Conservation (phyloP, 2,329 filamentous ascomycete species). For the Pseudogymnoascus sp. region DNA sequence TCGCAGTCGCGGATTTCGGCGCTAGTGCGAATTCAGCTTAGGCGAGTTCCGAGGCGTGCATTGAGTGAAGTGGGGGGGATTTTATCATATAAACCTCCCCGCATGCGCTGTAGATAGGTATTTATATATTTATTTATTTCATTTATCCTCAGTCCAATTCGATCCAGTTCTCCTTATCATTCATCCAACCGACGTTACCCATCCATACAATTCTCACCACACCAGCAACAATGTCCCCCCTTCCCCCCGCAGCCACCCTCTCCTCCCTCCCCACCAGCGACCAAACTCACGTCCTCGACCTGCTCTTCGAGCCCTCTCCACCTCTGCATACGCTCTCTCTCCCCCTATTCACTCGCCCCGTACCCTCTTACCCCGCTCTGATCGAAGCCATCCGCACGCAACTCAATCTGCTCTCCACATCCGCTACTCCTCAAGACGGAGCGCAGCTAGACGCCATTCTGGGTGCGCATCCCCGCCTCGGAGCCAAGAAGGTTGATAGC, state of each 20-base stretch:
- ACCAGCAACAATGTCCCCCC: neutral
- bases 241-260: neutral
- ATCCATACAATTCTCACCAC: neutral
- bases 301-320: constrained; percentile 75
- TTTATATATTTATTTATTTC: neutral
- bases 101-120: neutral
- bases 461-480: constrained; percentile 74
- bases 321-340: constrained; percentile 66
- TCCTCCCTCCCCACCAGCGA: neutral
- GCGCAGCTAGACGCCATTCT: constrained; percentile 63
- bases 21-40: constrained; percentile 4
- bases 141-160: neutral
- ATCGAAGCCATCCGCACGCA: constrained; percentile 58
- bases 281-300: constrained; percentile 46
- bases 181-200: neutral
- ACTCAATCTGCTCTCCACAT: constrained; percentile 52
- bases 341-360: constrained; percentile 51
- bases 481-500: constrained; percentile 74
- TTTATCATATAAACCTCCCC: constrained; percentile 8
- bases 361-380: constrained; percentile 60
- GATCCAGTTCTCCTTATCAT: neutral
- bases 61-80: neutral
- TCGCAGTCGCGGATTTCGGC: constrained; percentile 3
- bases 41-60: constrained; percentile 5
- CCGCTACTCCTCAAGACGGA: constrained; percentile 41